Evolutionary conservation across 2,329 filamentous ascomycete genomes (phyloP).

Genomic region (Fusarium devonianum): DNA sequence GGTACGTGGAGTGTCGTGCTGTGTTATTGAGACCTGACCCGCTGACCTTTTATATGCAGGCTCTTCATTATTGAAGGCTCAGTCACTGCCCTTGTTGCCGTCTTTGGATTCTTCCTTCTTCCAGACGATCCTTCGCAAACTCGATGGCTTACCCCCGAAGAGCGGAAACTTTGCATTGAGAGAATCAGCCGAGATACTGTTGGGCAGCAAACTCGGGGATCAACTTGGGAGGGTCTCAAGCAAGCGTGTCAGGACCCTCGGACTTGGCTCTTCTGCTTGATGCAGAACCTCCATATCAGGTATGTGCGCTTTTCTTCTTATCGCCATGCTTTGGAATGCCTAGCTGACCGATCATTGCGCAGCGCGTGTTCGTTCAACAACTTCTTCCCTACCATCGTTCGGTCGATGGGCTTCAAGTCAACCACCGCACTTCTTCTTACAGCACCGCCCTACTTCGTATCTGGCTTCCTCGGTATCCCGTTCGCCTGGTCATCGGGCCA

Average conservation of each 20-base stretch:
- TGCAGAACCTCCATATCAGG: no score
- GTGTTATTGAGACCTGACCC: no score
- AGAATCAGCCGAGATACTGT: slow-evolving; percentile 56
- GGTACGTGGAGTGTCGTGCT: no score
- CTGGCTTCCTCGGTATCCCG: slow-evolving; percentile 9
- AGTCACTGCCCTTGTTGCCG: slow-evolving; percentile 43
- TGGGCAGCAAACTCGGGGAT: slow-evolving; percentile 51
- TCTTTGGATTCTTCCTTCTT: slow-evolving; percentile 42
- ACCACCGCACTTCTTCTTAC: slow-evolving; percentile 31
- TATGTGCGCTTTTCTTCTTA: neutral
- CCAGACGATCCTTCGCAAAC: slow-evolving; percentile 53
- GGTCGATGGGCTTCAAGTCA: slow-evolving; percentile 30
- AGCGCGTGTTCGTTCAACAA: slow-evolving; percentile 36
- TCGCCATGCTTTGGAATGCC: no score
- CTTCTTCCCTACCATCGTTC: slow-evolving; percentile 32
- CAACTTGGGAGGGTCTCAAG: slow-evolving; percentile 52
- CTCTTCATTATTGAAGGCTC: slow-evolving; percentile 73
- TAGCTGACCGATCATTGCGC: no score
- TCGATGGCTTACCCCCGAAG: slow-evolving; percentile 52
- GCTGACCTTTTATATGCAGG: no score
- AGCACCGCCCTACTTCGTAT: slow-evolving; percentile 37
- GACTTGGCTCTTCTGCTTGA: slow-evolving; percentile 58
- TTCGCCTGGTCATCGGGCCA: slow-evolving; percentile 45
- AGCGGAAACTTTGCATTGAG: slow-evolving; percentile 51
- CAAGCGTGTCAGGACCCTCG: slow-evolving; percentile 55